Base-by-base conservation (phyloP, 2,329 filamentous ascomycete species). In the Talaromyces funiculosus region DNA sequence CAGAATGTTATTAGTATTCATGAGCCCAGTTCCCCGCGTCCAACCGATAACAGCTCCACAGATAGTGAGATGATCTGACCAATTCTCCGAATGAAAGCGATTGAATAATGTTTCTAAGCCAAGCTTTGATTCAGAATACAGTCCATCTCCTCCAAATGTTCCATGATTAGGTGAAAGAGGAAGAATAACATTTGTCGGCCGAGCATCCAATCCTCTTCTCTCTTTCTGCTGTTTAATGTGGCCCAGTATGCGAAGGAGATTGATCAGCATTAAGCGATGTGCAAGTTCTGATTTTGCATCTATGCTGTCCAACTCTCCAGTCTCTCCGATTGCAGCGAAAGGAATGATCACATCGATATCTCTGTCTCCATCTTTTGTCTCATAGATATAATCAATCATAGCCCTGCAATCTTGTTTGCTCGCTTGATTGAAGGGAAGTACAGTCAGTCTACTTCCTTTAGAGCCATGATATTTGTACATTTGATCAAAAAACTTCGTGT, bases 31-130 rank as follows among this genome's bases (percentile, higher is more conserved):
- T 65, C 93, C 93, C 79, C 94, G 92, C 67, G 94, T 99, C 94
- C 94, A 99, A 64, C 94, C 94, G 73, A 99, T 99, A 75, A 97
- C 90, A 64, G 93, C 93, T 80, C 94, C 94, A 70, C 94, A 99
- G 68, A 99, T 94, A 63, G 93, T 97, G 69, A 99, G 90, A 81
- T 95, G 97, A 79, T 93, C 92, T 66, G 86, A 88, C 94, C 94
- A 99, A 80, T 86, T 92, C 80, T 99, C 94, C 0, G 94, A 96
- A 77, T 96, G 89, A 93, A 93, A 97, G 67, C 93, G 86, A 80
- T 96, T 97, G 85, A 99, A 97, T 38, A 99, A 85, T 3, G 94
- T 97, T 82, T 97, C 94, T 6, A 99, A 84, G 47, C 88, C 94
- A 61, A 97, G 87, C 81, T 99, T 99, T 49, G 94, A 97, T 79